These are phyloP conservation scores for Bipolaris victoriae DNA, from an alignment of 2,329 filamentous ascomycete genomes.

Conservation along the genomic window DNA sequence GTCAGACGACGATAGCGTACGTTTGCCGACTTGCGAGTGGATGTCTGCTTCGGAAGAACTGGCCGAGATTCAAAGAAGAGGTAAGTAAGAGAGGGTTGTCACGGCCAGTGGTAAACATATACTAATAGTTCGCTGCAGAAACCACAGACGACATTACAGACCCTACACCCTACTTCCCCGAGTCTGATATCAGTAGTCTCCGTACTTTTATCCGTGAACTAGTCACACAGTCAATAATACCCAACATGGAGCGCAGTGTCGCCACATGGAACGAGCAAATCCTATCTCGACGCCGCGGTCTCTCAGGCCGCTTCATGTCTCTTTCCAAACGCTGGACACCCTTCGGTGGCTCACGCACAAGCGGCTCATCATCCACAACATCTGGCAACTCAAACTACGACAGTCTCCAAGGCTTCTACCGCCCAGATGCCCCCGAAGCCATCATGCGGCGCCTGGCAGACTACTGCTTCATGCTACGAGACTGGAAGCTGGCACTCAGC, in stretches of 20 bases:
- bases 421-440: constrained; percentile 82
- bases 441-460: constrained; percentile 92
- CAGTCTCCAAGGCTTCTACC: constrained; percentile 76
- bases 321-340: constrained; percentile 88
- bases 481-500: constrained; percentile 90
- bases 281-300: constrained; percentile 83
- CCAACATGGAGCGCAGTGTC: constrained; percentile 92
- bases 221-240: constrained; percentile 91
- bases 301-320: constrained; percentile 92
- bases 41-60: constrained; percentile 86
- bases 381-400: constrained; percentile 75
- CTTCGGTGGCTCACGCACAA: constrained; percentile 72
- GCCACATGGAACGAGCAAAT: constrained; percentile 97
- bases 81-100: constrained; percentile 43
- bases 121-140: constrained; percentile 51
- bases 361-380: constrained; percentile 60
- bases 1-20: constrained; percentile 88
- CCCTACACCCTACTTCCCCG: constrained; percentile 80
- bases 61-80: constrained; percentile 70
- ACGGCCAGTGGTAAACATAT: not conserved
- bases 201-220: constrained; percentile 91
- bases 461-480: constrained; percentile 94
- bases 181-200: constrained; percentile 88
- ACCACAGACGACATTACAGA: constrained; percentile 73
- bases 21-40: constrained; percentile 85